These are phyloP conservation scores for Clavispora carvajalis DNA, from an alignment of 805 yeast species.

Conservation along the genomic window DNA sequence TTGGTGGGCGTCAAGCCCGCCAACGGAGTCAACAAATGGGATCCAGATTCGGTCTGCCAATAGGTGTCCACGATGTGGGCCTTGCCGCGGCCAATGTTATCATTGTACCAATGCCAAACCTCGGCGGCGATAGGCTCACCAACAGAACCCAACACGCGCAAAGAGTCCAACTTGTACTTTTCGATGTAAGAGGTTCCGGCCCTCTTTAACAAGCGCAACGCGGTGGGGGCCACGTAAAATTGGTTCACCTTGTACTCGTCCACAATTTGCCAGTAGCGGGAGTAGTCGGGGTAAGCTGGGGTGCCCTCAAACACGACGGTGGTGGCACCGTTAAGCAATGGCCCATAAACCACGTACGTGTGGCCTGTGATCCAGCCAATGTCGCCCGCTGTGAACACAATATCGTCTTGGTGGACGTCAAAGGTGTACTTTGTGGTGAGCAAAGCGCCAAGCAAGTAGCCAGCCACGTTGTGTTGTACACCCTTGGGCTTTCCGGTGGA, in stretches of 20 bases:
- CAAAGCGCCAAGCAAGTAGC: slow-evolving; percentile 88
- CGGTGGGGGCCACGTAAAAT: slow-evolving; percentile 98
- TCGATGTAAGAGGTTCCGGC: slow-evolving; percentile 84
- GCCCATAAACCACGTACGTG: slow-evolving; percentile 93
- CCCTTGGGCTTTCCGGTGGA: slow-evolving; percentile 99
- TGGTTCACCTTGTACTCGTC: slow-evolving; percentile 89
- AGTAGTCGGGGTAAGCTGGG: slow-evolving; percentile 92
- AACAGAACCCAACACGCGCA: slow-evolving; percentile 92
- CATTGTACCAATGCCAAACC: slow-evolving; percentile 98
- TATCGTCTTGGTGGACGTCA: slow-evolving; percentile 85
- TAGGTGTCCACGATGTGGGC: slow-evolving; percentile 93
- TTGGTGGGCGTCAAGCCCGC: slow-evolving; percentile 94
- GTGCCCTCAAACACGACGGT: slow-evolving; percentile 95
- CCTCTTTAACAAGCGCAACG: slow-evolving; percentile 80
- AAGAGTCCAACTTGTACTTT: slow-evolving; percentile 75
- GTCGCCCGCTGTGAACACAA: slow-evolving; percentile 94
- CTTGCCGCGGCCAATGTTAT: slow-evolving; percentile 81
- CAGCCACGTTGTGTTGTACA: slow-evolving; percentile 92
- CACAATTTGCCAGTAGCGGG: slow-evolving; percentile 95
- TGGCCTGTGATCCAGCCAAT: slow-evolving; percentile 99
- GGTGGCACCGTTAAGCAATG: slow-evolving; percentile 79
- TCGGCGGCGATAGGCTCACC: slow-evolving; percentile 99
- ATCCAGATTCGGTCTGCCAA: slow-evolving; percentile 99
- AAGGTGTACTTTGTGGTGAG: slow-evolving; percentile 89
- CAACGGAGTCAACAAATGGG: slow-evolving; percentile 89